Base-by-base conservation (phyloP, 78 protist species). In the Pigoraptor vietnamica region DNA sequence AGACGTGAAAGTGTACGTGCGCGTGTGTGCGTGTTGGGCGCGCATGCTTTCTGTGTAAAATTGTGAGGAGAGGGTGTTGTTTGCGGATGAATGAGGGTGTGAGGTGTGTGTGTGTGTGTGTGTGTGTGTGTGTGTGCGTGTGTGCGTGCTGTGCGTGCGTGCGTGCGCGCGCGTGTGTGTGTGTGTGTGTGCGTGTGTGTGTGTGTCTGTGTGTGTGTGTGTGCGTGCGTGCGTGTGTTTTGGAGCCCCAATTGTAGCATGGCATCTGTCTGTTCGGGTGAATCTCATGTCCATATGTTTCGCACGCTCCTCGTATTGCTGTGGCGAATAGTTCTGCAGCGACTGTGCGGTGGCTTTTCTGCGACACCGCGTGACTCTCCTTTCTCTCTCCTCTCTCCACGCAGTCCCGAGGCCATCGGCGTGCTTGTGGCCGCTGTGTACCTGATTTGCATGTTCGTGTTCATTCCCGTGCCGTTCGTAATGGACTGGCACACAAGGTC, bases 361-460 rank as follows among this genome's bases (percentile, higher is more conserved):
- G 21, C 90, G n/a, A n/a, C n/a, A n/a, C n/a, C n/a, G 14, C 90
- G 23, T 33, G 24, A 29, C 48, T 33, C 6, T 86, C 38, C 81
- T 34, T 86, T 32, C 36, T 6, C 23, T 91, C 37, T 0, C 87
- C 1, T 79, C 39, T 37, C 83, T 0, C 37, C n/a, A 9, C 40
- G 1, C 90, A 97, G 97, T 25, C 99, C 99, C 39, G 99, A 98
- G 37, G 79, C 95, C 29, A 88, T 96, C 89, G 99, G 99, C 39
- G 79, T 95, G 33, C 95, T 96, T 32, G 82, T 92, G 25, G 96
- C 96, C 23, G 93, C 92, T 39, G 92, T 92, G 24, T 98, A 95
- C 91, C 94, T 98, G 40, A 91, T 95, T 10, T 83, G 83, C 89
- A 86, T 96, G 81, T 87, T 97, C 39, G 19, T 96, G 37, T 95